Base-by-base conservation (phyloP, 2,329 filamentous ascomycete species). In the Colletotrichum caudatum region DNA sequence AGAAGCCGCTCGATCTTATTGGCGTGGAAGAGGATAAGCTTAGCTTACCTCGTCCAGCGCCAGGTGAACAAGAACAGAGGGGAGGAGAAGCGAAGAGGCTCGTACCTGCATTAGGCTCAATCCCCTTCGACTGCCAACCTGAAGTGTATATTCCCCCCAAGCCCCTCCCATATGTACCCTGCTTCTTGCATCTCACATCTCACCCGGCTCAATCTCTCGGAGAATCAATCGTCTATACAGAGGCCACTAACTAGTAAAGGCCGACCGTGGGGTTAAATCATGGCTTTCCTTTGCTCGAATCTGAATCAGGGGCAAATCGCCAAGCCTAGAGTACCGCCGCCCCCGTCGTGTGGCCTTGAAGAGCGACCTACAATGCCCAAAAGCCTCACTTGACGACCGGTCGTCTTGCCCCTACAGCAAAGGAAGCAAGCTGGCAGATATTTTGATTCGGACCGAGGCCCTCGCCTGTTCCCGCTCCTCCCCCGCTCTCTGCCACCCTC, bases 41-140 rank as follows among this genome's bases (percentile, higher is more conserved):
- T 46, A 54, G 44, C 44, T 33, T 48, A 51, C 63, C 64, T 51
- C 57, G 68, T 57, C 64, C 57, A 48, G n/a, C 50, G 16, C 26
- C 37, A 53, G 48, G 65, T 39, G 39, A 67, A 48, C 37, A 29
- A 23, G 29, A 4, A 29, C 26, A 3, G 3, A 29, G 26, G 23
- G 33, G 20, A 20, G 23, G 41, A 20, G n/a, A 16, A n/a, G 9
- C 14, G 11, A 8, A 51, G 11, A 51, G 51, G 64, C 41, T n/a
- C 14, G 69, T 69, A 64, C 69, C 65, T 71, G 69, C 69, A 63
- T 68, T 71, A 68, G 67, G 20, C 11, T 29, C 9, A 20, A 44
- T 37, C 53, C 29, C 44, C 54, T 35, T 58, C 29, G 35, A 64
- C 66, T 57, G 41, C 29, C 44, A 64, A 56, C 33, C 33, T 41